These are phyloP conservation scores for Lichtheimia corymbifera DNA, from an alignment of 371 early-diverging fungal genomes.

Conservation along the genomic window DNA sequence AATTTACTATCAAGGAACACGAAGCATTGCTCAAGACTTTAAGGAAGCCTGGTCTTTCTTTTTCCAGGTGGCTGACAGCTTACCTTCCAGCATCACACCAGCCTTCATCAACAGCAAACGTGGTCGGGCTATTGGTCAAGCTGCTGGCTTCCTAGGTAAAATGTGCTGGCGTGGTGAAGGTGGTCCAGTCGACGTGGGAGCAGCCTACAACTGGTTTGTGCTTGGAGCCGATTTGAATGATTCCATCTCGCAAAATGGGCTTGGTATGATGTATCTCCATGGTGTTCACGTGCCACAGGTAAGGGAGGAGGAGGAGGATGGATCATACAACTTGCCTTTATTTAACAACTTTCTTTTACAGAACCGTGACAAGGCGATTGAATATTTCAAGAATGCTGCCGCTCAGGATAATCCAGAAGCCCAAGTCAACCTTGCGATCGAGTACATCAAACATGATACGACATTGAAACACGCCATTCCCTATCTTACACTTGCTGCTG, in stretches of 20 bases:
- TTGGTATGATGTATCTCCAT: constrained; percentile 84
- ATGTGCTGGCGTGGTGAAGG: constrained; percentile 96
- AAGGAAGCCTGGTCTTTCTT: constrained; percentile 64
- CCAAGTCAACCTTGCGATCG: constrained; percentile 56
- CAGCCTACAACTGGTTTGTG: constrained; percentile 78
- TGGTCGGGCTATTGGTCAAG: constrained; percentile 55
- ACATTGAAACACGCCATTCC: constrained; percentile 35
- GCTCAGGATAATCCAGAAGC: constrained; percentile 61
- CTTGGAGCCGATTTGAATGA: constrained; percentile 67
- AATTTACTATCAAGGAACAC: constrained; percentile 79
- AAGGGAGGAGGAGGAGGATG: not conserved
- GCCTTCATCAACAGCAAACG: constrained; percentile 21
- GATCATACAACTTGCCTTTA: constrained; percentile 4
- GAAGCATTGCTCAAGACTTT: constrained; percentile 65
- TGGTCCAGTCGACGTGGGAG: constrained; percentile 52
- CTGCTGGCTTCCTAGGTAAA: constrained; percentile 78
- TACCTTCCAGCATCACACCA: constrained; percentile 25
- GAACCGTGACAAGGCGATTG: constrained; percentile 53
- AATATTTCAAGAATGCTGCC: constrained; percentile 65
- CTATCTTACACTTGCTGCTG: constrained; percentile 48
- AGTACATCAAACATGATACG: constrained; percentile 33
- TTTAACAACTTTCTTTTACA: not conserved
- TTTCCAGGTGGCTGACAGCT: constrained; percentile 41
- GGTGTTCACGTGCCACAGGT: constrained; percentile 64
- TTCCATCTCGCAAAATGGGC: constrained; percentile 62